Evolutionary conservation across 805 yeast genomes (phyloP).

Genomic region (Pichia nakasei): DNA sequence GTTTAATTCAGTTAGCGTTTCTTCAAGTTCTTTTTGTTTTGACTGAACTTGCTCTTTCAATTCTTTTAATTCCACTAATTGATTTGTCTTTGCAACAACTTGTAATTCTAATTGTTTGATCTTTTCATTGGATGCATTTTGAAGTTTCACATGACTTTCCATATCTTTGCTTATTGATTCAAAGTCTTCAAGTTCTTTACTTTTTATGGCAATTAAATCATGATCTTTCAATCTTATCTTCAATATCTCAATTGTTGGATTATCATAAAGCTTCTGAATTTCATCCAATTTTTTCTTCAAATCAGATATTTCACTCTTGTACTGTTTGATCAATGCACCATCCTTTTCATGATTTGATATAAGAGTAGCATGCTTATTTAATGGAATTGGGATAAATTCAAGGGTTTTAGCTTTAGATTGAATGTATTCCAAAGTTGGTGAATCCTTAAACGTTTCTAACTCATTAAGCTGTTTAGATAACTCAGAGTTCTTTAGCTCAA

Average conservation of each 20-base stretch:
- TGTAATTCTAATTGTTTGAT: neutral
- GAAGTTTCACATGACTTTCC: too few relatives aligned
- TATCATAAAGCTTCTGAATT: neutral
- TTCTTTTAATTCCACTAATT: constrained; percentile 7
- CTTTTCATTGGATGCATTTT: constrained; percentile 8
- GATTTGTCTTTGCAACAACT: constrained; percentile 1
- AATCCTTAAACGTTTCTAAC: too few relatives aligned
- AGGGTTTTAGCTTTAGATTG: too few relatives aligned
- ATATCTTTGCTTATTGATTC: neutral
- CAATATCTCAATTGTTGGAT: neutral
- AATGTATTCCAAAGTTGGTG: too few relatives aligned
- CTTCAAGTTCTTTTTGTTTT: neutral
- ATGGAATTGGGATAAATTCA: constrained; percentile 13
- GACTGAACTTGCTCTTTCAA: constrained; percentile 8
- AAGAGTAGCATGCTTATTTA: constrained; percentile 7
- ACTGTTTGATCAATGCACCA: neutral
- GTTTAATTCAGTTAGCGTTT: neutral
- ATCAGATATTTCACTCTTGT: neutral
- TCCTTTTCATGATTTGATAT: neutral
- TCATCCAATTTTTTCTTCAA: neutral
- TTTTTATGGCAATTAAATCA: neutral
- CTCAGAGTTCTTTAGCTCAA: too few relatives aligned
- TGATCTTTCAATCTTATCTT: neutral
- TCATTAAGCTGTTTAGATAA: too few relatives aligned
- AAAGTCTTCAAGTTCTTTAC: neutral